These are phyloP conservation scores for Isochrysis galbana DNA, from an alignment of 78 protist genomes.

Conservation along the genomic window DNA sequence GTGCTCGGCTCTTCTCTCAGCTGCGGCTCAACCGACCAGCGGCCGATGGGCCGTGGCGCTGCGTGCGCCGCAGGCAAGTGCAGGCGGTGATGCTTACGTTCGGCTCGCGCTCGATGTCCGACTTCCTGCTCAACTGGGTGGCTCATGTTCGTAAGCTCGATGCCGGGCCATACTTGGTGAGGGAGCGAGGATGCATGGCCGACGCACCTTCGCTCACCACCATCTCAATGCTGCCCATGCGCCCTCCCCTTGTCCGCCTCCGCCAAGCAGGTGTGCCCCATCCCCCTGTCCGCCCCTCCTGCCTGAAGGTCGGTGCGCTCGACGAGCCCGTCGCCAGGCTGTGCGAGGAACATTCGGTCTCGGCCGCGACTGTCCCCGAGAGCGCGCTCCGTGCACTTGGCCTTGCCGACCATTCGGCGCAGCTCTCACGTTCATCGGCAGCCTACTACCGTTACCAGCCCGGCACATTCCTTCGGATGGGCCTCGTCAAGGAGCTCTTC, in stretches of 20 bases:
- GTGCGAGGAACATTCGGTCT: not conserved
- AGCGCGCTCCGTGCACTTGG: not conserved
- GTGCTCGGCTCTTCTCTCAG: not conserved
- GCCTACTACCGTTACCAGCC: not conserved
- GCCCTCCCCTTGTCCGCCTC: no score
- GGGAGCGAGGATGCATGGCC: no score
- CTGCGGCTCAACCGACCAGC: not conserved
- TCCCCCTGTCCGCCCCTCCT: no score
- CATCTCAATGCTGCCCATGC: no score
- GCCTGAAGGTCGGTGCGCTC: conserved; percentile 10
- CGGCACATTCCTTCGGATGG: not conserved
- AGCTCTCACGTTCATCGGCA: not conserved
- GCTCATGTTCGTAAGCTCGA: not conserved
- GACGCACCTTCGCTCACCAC: no score
- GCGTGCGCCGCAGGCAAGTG: not conserved
- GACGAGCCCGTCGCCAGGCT: not conserved
- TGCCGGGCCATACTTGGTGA: not conserved
- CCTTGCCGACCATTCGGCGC: not conserved
- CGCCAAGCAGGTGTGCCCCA: no score
- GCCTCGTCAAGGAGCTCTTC: conserved; percentile 8
- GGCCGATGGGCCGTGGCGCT: conserved; percentile 2
- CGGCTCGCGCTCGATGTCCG: not conserved
- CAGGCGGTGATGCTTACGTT: not conserved
- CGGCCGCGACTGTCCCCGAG: not conserved
- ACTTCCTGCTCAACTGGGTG: conserved; percentile 11